A percentile compares a stretch with the other conserved stretches of the same genome.
Evolutionary conservation across 164 flowering plant genomes (phyloP).

Genomic region (Annona cherimola): DNA sequence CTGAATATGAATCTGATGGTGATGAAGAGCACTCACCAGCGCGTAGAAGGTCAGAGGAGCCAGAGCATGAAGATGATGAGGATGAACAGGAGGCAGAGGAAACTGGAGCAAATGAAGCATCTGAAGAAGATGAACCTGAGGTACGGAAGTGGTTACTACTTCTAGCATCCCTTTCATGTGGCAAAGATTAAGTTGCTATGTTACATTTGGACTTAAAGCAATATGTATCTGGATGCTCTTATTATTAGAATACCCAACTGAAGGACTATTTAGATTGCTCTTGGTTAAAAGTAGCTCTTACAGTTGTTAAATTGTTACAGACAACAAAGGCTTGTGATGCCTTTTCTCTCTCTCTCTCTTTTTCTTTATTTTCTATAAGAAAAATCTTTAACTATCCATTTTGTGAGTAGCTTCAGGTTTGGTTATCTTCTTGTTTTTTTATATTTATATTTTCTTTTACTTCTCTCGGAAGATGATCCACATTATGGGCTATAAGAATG

Average conservation of each 20-base stretch:
- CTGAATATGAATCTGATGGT: constrained; percentile 91
- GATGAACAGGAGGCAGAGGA: constrained; percentile 12
- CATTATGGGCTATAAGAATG: too few relatives aligned
- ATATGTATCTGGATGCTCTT: background rate
- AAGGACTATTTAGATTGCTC: background rate
- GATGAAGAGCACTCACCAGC: constrained; percentile 64
- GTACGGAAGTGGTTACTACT: constrained; percentile 20
- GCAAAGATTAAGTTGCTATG: background rate
- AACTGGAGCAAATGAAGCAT: constrained; percentile 38
- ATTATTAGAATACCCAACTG: background rate
- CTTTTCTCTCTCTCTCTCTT: too few relatives aligned
- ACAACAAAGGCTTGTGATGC: too few relatives aligned
- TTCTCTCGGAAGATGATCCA: too few relatives aligned
- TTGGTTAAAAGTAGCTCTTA: background rate
- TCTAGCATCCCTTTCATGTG: background rate
- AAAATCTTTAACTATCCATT: background rate
- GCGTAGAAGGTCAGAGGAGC: constrained; percentile 47
- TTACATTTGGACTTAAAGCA: too few relatives aligned
- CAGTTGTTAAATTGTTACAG: background rate
- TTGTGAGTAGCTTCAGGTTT: background rate
- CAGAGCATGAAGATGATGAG: constrained; percentile 59
- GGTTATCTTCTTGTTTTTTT: background rate
- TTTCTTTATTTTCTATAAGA: too few relatives aligned
- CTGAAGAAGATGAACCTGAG: constrained; percentile 59
- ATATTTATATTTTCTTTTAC: too few relatives aligned